Evolutionary conservation across 1,284 basidiomycete species (phyloP), one percentile per base, ranked within the genome.

Genomic region (Stygiomarasmius scandens): DNA sequence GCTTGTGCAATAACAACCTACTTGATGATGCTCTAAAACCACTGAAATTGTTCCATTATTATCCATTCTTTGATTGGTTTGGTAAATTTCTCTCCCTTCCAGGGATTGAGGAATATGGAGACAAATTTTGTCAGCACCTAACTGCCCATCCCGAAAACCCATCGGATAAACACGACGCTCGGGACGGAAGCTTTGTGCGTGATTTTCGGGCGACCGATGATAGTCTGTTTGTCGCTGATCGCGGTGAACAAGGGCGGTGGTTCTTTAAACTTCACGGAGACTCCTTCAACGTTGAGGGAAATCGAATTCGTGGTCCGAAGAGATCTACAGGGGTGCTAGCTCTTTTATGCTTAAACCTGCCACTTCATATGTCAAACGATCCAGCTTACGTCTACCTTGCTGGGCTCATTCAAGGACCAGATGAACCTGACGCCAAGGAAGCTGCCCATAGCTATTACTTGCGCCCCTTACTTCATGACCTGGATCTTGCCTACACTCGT

Each of bases 251-350:
- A 45, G 55, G 55, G 11, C 41, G 55, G 23, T 60, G 59, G 59
- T 50, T 60, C 11, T 57, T 60, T 14, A 25, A 24, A 2, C 32
- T 60, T 3, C 29, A 57, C 23, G 55, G 20, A 14, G 55, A 60
- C 36, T 57, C 51, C 19, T 60, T 60, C 55, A 58, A 54, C 34
- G 48, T 57, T 14, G 55, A 60, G 38, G 52, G 52, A n/a, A 54
- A 54, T 29, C 38, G 41, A 3, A 16, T 54, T 27, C 23, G 52
- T 25, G 43, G 43, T 29, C 22, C 27, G 2, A 54, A n/a, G 6
- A 54, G 20, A 16, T 46, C 41, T 29, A 54, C 52, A 23, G 52
- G 52, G 14, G 52, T 54, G 4, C 8, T 54, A 14, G 24, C 24
- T 16, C 19, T 54, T 10, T 19, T 20, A 5, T 54, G 52, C 20